Evolutionary conservation across 177 flowering plant species (phyloP), one percentile per base, ranked within the genome.

Genomic region (Vitis hybrid): DNA sequence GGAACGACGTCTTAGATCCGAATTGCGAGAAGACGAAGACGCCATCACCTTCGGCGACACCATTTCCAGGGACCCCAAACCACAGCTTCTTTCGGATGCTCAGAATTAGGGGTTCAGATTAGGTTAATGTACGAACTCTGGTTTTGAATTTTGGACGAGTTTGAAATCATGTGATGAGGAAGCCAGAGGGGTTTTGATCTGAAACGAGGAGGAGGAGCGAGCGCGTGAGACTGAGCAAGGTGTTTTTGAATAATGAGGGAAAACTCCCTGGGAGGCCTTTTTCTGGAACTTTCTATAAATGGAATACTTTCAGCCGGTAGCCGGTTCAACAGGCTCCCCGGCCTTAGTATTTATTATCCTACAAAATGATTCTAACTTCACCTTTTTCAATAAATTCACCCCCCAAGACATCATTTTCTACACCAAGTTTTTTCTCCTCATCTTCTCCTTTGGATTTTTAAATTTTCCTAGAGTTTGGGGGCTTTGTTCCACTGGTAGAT

Each of bases 1-100:
- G 12, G 82, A 39, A 14, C 79, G 76, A 10, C 78, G 81, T 1
- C 77, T 53, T 14, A 73, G 89, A 83, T 82, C 90, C 81, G 88
- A 82, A 66, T 82, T 83, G 50, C 79, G 65, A 68, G 88, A 73
- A 7, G 74, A 67, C 9, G 86, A 74, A 57, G 90, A 80, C 10
- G 83, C 59, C 84, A 85, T 80, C 61, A 82, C 73, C 82, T 86
- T 82, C 50, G 84, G 82, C 68, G 89, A 87, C 78, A 87, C 85
- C 88, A 89, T 87, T 59, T 66, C 52, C 49, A 70, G 31, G 59
- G 45, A 39, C 45, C 45, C 45, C 6, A 39, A 39, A 39, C 45
- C 45, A 39, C 78, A 16, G 68, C 61, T 55, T 65, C 66, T 50
- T 62, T 52, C 78, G 72, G 68, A 51, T 55, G 22, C 54, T 52